Base-by-base conservation (phyloP, 495 filamentous ascomycete species). In the Neurospora tetrasperma region DNA sequence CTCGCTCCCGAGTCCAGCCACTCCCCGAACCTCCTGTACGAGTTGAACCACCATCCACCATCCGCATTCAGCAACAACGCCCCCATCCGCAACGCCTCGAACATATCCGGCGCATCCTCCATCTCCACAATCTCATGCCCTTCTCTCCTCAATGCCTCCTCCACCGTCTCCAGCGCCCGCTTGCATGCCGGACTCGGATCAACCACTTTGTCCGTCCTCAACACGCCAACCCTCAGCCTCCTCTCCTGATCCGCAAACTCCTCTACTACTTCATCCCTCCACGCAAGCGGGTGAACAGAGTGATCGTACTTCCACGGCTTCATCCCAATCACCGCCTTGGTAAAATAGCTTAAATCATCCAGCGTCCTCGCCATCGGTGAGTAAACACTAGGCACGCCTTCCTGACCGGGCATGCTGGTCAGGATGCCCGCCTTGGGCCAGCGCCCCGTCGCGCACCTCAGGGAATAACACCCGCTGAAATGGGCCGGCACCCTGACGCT, bases 401-500 rank as follows among this genome's bases (percentile, higher is more conserved):
- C 95, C 80, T 99, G 95, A 0, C 95, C 95, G 0, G 92, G 89
- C 95, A 98, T 98, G 75, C 92, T 94, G 3, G 96, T 97, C 44
- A 86, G 84, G 74, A 93, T 91, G 7, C 95, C 96, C 46, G 85
- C 85, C 78, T 96, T 96, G 5, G 94, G 94, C 93, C 96, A 99
- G 38, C 96, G 86, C 20, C 96, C 94, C n/a, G 92, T 97, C n/a
- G 91, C 94, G 80, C 96, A 99, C 62, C 94, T 88, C 27, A 99
- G 80, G 3, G 90, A 90, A 80, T 97, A 98, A 78, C 97, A 94
- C 4, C 96, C 96, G 41, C 90, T 90, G 84, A 92, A 98, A 70
- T 97, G 94, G 4, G 96, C 95, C 4, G 96, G 96, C 18, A 87
- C 91, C 39, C 96, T 87, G 2, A 99, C 96, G 11, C 92, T 95